These are phyloP conservation scores for Nissolia schottii DNA, from an alignment of 306 rosid species.

Conservation along the genomic window DNA sequence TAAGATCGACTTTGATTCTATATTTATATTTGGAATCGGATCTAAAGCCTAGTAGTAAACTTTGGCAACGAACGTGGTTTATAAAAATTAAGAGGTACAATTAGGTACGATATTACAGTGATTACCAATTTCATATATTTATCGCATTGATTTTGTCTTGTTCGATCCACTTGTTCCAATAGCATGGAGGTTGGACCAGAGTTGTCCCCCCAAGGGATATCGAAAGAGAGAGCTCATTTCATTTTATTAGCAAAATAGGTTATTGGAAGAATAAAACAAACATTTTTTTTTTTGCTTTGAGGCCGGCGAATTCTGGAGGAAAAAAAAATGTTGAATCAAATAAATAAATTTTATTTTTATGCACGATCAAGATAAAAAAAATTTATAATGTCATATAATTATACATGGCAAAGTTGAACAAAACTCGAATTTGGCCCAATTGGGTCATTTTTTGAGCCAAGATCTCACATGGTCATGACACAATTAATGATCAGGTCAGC, in stretches of 20 bases:
- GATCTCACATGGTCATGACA: too few species aligned
- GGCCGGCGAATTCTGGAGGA: constrained; percentile 34
- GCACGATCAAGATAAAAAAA: too few species aligned
- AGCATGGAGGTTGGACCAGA: background rate
- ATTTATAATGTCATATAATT: too few species aligned
- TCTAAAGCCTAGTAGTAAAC: background rate
- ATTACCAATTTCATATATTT: background rate
- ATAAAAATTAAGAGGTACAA: constrained; percentile 9
- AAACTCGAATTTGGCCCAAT: too few species aligned
- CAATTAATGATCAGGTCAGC: too few species aligned
- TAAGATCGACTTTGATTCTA: constrained; percentile 7
- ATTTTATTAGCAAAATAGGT: background rate
- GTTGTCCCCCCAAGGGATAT: constrained; percentile 23
- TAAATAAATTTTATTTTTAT: too few species aligned
- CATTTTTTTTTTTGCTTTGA: background rate
- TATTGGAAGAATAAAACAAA: background rate
- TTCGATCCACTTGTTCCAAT: constrained; percentile 18
- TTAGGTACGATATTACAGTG: constrained; percentile 3
- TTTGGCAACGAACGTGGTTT: background rate
- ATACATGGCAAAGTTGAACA: too few species aligned
- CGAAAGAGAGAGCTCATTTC: background rate
- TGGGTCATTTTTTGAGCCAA: too few species aligned
- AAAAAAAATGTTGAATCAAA: too few species aligned
- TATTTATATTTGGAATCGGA: constrained; percentile 9
- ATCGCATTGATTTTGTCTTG: background rate